phyloP scores from a whole-genome alignment of 495 filamentous ascomycete species.

The Aspergillus sclerotiicarbonarius region DNA sequence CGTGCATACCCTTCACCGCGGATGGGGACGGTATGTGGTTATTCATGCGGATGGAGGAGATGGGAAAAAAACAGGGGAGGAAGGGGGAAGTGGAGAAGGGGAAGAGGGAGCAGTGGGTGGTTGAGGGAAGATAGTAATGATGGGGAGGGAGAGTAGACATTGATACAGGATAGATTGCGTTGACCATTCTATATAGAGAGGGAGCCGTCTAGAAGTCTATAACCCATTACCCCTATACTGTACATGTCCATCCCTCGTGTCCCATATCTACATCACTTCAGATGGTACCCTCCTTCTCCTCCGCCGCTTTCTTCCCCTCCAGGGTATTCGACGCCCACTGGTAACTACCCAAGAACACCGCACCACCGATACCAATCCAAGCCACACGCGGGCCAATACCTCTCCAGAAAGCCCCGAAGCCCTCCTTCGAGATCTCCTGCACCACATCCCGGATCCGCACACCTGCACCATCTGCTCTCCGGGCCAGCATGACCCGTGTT shows the following conservation, averaged over 20 bases:
- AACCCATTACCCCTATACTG: constrained; percentile 19
- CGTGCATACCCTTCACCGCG: constrained; percentile 60
- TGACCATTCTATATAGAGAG: too few relatives aligned
- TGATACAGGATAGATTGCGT: background rate
- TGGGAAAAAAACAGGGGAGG: too few relatives aligned
- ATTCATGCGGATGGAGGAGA: constrained; percentile 57
- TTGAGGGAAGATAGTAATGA: constrained; percentile 62
- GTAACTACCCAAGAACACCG: constrained; percentile 94
- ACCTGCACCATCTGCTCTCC: constrained; percentile 39
- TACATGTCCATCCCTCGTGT: background rate
- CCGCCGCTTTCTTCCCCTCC: constrained; percentile 35
- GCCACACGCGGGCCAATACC: constrained; percentile 85
- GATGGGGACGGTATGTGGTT: constrained; percentile 59
- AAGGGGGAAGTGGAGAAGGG: constrained; percentile 45
- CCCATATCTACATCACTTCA: constrained; percentile 2
- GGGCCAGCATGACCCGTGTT: constrained; percentile 89
- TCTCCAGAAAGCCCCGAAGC: constrained; percentile 75
- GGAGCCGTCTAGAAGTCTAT: background rate
- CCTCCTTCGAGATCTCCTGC: constrained; percentile 65
- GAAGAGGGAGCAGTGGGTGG: constrained; percentile 65
- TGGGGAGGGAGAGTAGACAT: constrained; percentile 28
- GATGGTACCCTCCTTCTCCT: constrained; percentile 13
- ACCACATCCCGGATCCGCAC: constrained; percentile 59
- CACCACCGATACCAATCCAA: constrained; percentile 93
- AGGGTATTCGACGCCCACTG: constrained; percentile 82